phyloP scores from a whole-genome alignment of 345 rosid species.

The Fremontodendron californicum region DNA sequence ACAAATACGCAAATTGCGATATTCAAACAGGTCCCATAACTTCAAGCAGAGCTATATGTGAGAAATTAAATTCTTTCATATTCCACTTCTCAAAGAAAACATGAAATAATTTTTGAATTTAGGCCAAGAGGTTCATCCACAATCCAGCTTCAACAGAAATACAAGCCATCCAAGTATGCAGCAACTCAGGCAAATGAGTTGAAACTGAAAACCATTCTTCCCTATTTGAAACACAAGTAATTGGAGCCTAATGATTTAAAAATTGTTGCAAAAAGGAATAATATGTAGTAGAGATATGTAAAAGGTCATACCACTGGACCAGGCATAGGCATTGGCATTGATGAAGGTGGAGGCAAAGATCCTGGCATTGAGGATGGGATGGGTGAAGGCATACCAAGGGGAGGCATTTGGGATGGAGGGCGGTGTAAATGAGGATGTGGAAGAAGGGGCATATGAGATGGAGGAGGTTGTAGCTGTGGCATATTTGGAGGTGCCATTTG shows the following conservation, averaged over 20 bases:
- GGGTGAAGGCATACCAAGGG: constrained; percentile 50
- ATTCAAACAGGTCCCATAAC: background rate
- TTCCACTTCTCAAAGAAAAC: background rate
- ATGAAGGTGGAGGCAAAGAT: constrained; percentile 42
- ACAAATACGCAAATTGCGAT: background rate
- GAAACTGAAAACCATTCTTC: background rate
- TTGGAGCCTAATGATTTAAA: constrained; percentile 1
- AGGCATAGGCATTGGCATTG: constrained; percentile 56
- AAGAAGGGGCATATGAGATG: constrained; percentile 71
- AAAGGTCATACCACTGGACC: constrained; percentile 67
- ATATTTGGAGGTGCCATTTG: constrained; percentile 69
- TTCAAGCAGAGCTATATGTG: background rate
- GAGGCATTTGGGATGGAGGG: constrained; percentile 76
- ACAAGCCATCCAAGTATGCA: background rate
- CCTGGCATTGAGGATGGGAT: constrained; percentile 45
- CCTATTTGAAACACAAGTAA: background rate
- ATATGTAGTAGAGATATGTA: background rate
- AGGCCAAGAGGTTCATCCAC: background rate
- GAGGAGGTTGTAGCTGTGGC: constrained; percentile 84
- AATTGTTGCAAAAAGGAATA: background rate
- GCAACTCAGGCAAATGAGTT: background rate
- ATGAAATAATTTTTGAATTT: background rate
- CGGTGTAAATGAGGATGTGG: constrained; percentile 78
- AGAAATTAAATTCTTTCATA: background rate
- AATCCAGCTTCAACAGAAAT: background rate